Percentiles rank a stretch among this genome's conserved stretches.
Evolutionary conservation across 2,329 filamentous ascomycete species (phyloP).

Genomic region (Fusarium anthophilum): DNA sequence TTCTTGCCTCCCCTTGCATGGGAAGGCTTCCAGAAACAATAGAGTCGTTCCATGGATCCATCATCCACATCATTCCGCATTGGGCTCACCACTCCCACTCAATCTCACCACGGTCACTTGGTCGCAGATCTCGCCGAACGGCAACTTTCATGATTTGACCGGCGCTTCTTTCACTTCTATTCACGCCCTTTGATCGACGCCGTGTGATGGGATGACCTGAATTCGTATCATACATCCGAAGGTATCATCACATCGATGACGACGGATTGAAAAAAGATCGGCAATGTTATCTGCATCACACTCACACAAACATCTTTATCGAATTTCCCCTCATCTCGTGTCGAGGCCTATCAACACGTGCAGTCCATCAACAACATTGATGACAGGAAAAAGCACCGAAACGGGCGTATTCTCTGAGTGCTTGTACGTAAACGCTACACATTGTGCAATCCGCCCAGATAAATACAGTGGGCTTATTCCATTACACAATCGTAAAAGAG

Average conservation of each 20-base stretch:
- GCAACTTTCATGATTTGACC: constrained; percentile 29
- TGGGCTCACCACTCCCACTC: constrained; percentile 1
- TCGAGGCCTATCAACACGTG: constrained; percentile 21
- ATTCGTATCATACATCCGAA: neutral
- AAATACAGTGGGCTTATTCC: constrained; percentile 10
- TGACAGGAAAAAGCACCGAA: constrained; percentile 13
- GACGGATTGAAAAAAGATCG: constrained; percentile 26
- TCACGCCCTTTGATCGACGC: constrained; percentile 19
- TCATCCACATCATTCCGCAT: constrained; percentile 30
- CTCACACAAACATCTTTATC: constrained; percentile 4
- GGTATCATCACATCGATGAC: constrained; percentile 19
- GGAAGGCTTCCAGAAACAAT: constrained; percentile 36
- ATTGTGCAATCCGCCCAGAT: constrained; percentile 13
- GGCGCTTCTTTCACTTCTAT: constrained; percentile 11
- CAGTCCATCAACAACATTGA: constrained; percentile 2
- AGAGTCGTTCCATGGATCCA: constrained; percentile 32
- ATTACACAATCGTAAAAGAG: constrained; percentile 1
- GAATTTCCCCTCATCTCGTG: constrained; percentile 22
- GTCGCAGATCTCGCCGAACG: constrained; percentile 34
- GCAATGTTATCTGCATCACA: constrained; percentile 10
- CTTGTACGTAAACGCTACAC: constrained; percentile 33
- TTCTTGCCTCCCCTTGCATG: neutral
- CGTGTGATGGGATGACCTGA: neutral
- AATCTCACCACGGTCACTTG: constrained; percentile 25
- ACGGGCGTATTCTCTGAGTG: constrained; percentile 7